phyloP scores from a whole-genome alignment of 805 yeast species.

The Saturnispora gosingensis region DNA sequence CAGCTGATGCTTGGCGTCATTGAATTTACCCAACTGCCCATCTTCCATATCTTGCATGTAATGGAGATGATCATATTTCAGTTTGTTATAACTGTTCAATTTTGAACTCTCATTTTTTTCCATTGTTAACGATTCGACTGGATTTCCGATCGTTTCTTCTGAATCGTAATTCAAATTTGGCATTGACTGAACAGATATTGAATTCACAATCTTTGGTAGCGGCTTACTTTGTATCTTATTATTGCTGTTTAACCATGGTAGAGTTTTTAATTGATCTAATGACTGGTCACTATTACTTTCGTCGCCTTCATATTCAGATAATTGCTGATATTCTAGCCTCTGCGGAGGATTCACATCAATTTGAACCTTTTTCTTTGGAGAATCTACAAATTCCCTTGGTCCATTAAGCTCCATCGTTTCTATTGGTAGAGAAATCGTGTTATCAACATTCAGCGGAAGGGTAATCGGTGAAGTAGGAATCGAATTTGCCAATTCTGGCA shows the following conservation, averaged over 20 bases:
- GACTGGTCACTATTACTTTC: slow-evolving; percentile 2
- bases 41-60: slow-evolving; percentile 22
- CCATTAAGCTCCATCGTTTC: slow-evolving; percentile 23
- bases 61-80: slow-evolving; percentile 22
- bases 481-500: slow-evolving; percentile 7
- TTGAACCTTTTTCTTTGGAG: slow-evolving; percentile 27
- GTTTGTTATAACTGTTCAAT: slow-evolving; percentile 12
- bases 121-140: slow-evolving; percentile 9
- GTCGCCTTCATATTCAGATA: slow-evolving; percentile 18
- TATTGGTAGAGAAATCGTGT: not conserved
- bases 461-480: slow-evolving; percentile 8
- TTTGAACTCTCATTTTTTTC: not conserved
- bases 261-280: not conserved
- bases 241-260: not conserved
- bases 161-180: slow-evolving; percentile 24
- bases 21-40: slow-evolving; percentile 11
- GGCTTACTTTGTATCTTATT: slow-evolving; percentile 19
- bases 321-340: slow-evolving; percentile 27
- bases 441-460: slow-evolving; percentile 7
- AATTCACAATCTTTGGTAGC: slow-evolving; percentile 29
- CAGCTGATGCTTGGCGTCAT: slow-evolving; percentile 7
- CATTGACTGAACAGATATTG: slow-evolving; percentile 26
- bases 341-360: slow-evolving; percentile 33
- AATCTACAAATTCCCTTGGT: slow-evolving; percentile 16
- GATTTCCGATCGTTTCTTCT: slow-evolving; percentile 22